Evolutionary conservation across 2,329 filamentous ascomycete genomes (phyloP).

Genomic region (Sporothrix euskadiensis): DNA sequence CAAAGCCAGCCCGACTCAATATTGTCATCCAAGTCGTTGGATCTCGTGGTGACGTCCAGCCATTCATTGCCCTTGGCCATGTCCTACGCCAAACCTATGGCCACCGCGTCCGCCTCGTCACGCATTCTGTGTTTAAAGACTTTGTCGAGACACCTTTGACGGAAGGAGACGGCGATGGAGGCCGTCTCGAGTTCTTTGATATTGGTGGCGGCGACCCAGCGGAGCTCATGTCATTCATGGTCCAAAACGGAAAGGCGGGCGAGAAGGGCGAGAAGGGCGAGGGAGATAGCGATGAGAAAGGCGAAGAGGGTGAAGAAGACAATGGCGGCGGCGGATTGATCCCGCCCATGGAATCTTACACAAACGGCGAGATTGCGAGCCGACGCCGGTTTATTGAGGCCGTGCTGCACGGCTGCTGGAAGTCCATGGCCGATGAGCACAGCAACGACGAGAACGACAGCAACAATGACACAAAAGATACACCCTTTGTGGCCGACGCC

Average conservation of each 20-base stretch:
- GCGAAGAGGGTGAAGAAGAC: not conserved
- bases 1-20: conserved; percentile 60
- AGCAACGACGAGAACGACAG: not conserved
- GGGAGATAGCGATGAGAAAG: not conserved
- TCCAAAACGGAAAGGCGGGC: conserved; percentile 65
- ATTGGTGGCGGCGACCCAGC: conserved; percentile 72
- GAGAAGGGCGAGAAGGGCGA: not conserved
- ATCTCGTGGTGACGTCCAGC: conserved; percentile 73
- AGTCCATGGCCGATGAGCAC: conserved; percentile 48
- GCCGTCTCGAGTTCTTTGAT: conserved; percentile 68
- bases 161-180: conserved; percentile 35
- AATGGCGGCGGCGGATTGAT: conserved; percentile 61
- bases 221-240: conserved; percentile 85
- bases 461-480: not conserved
- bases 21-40: conserved; percentile 75
- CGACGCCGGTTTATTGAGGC: conserved; percentile 73
- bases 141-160: conserved; percentile 64
- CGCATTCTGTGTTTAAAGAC: conserved; percentile 66
- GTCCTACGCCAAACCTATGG: conserved; percentile 64
- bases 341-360: conserved; percentile 75
- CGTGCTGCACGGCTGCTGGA: conserved; percentile 84
- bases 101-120: conserved; percentile 72
- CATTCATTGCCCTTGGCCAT: conserved; percentile 69
- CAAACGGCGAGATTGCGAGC: conserved; percentile 74
- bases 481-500: conserved; percentile 63